phyloP scores from a whole-genome alignment of 768 basidiomycete genomes.

The Collybia sordida region DNA sequence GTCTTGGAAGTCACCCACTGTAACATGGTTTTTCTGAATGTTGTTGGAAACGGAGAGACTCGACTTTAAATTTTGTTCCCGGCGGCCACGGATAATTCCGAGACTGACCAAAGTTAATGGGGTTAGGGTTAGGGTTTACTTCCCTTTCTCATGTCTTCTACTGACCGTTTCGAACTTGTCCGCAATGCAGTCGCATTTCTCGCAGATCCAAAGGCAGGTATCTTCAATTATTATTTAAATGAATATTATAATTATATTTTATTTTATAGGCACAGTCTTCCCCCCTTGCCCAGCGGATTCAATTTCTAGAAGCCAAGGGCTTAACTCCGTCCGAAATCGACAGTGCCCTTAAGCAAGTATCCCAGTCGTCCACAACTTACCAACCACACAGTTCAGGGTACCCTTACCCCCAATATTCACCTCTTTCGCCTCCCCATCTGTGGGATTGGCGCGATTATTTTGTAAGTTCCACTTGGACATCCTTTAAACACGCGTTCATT shows the following conservation, averaged over 20 bases:
- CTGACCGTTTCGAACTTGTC: constrained; percentile 72
- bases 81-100: constrained; percentile 21
- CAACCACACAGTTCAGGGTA: constrained; percentile 42
- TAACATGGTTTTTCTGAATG: constrained; percentile 40
- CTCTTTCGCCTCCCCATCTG: constrained; percentile 43
- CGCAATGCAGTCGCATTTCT: constrained; percentile 85
- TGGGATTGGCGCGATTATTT: constrained; percentile 99
- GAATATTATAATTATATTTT: constrained; percentile 1
- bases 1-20: constrained; percentile 51
- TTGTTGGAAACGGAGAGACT: constrained; percentile 7
- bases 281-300: constrained; percentile 78
- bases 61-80: constrained; percentile 15
- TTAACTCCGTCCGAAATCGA: constrained; percentile 84
- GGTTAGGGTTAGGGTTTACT: constrained; percentile 13
- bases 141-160: constrained; percentile 23
- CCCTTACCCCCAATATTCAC: constrained; percentile 35
- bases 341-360: constrained; percentile 69
- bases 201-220: constrained; percentile 71
- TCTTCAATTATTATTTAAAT: neutral
- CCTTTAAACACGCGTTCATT: constrained; percentile 22
- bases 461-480: constrained; percentile 43
- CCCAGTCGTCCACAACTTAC: constrained; percentile 23
- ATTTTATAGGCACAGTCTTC: constrained; percentile 66
- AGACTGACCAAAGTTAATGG: constrained; percentile 12
- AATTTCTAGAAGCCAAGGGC: constrained; percentile 96